phyloP scores from a whole-genome alignment of 176 grass and related monocot genomes.

The Oryza meyeriana region DNA sequence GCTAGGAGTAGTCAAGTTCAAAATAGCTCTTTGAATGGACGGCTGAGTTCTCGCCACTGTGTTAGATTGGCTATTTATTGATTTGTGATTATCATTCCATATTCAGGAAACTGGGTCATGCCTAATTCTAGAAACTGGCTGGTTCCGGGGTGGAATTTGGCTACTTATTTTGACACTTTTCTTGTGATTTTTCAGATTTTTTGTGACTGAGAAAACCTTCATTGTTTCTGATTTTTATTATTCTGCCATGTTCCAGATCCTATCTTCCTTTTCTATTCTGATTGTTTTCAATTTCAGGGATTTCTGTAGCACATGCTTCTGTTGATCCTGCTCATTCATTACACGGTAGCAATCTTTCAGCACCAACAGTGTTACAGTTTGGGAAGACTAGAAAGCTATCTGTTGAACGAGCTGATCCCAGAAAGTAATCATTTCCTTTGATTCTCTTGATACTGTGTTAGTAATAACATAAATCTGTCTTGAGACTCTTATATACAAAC shows the following conservation, averaged over 20 bases:
- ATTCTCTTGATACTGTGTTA: constrained; percentile 24
- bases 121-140: no score
- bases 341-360: constrained; percentile 65
- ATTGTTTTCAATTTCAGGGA: constrained; percentile 32
- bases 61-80: not conserved
- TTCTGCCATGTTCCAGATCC: not conserved
- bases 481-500: not conserved
- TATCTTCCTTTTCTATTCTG: not conserved
- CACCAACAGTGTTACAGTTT: constrained; percentile 87
- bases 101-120: not conserved
- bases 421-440: constrained; percentile 62
- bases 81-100: not conserved
- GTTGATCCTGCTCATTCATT: constrained; percentile 62
- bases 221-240: not conserved
- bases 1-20: not conserved
- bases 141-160: not conserved
- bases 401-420: constrained; percentile 80
- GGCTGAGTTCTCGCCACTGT: not conserved
- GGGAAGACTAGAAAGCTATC: constrained; percentile 92
- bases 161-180: not conserved
- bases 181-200: not conserved
- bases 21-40: not conserved
- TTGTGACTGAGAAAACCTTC: not conserved
- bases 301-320: constrained; percentile 58
- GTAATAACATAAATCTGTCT: not conserved